Conservation (phyloP, 768 basidiomycete genomes). For the Favolaschia claudopus region DNA sequence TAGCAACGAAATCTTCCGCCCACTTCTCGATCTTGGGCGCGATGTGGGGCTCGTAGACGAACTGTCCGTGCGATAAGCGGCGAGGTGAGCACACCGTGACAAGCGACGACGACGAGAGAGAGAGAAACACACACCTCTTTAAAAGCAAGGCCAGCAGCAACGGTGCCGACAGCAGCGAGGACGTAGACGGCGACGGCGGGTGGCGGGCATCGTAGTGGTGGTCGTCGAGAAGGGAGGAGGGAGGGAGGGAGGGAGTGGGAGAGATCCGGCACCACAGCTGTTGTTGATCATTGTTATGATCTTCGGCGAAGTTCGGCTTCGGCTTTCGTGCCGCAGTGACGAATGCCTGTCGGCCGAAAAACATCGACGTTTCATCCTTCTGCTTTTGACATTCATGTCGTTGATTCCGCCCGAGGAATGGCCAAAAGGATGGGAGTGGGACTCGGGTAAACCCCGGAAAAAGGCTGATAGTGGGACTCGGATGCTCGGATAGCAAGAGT, state of each 20-base stretch:
- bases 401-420: too few relatives aligned
- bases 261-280: conserved; percentile 13
- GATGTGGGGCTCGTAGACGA: conserved; percentile 75
- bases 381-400: too few relatives aligned
- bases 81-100: conserved; percentile 28
- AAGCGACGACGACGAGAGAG: conserved; percentile 8
- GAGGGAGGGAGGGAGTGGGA: neutral
- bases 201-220: conserved; percentile 46
- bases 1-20: conserved; percentile 48
- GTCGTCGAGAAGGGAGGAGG: neutral
- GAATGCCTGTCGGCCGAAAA: too few relatives aligned
- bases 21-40: conserved; percentile 64
- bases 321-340: too few relatives aligned
- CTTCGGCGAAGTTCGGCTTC: too few relatives aligned
- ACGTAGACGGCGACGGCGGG: conserved; percentile 50
- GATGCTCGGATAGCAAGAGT: too few relatives aligned
- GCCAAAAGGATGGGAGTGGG: too few relatives aligned
- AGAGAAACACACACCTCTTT: conserved; percentile 55
- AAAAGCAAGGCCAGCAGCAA: conserved; percentile 62
- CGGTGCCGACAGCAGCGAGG: conserved; percentile 55
- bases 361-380: too few relatives aligned
- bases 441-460: too few relatives aligned
- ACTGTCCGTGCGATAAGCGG: conserved; percentile 45
- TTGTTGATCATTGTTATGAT: too few relatives aligned
- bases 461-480: too few relatives aligned